phyloP scores from a whole-genome alignment of 2,329 filamentous ascomycete species.

The Stagonosporopsis vannaccii region DNA sequence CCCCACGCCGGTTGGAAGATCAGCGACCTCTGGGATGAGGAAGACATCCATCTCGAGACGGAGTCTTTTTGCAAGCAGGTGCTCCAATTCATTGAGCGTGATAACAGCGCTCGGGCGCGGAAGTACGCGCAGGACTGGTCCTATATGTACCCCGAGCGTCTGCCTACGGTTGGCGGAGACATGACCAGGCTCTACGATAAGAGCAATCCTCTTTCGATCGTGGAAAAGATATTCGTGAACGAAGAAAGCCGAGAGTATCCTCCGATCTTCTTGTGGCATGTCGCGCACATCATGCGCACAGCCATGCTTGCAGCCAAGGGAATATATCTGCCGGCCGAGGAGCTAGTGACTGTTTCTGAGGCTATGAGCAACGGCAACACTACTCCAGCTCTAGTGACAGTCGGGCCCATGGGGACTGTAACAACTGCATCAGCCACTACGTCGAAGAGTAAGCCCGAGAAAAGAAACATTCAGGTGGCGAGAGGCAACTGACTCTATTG shows the following conservation, averaged over 20 bases:
- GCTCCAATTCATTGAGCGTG: slow-evolving; percentile 35
- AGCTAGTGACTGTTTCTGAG: not conserved
- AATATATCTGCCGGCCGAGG: not conserved
- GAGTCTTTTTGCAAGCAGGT: slow-evolving; percentile 37
- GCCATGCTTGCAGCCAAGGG: slow-evolving; percentile 18
- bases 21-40: slow-evolving; percentile 44
- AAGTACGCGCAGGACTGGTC: slow-evolving; percentile 36
- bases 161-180: slow-evolving; percentile 25
- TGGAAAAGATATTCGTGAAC: slow-evolving; percentile 40
- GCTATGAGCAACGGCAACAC: not conserved
- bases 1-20: slow-evolving; percentile 35
- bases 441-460: slow-evolving; percentile 19
- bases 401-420: not conserved
- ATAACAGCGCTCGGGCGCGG: slow-evolving; percentile 31
- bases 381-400: not conserved
- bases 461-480: not conserved
- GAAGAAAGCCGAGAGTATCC: slow-evolving; percentile 34
- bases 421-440: not conserved
- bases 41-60: slow-evolving; percentile 44
- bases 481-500: slow-evolving; percentile 16
- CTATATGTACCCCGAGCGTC: slow-evolving; percentile 26
- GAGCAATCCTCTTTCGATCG: slow-evolving; percentile 27
- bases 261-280: slow-evolving; percentile 41
- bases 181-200: slow-evolving; percentile 27
- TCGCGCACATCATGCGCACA: slow-evolving; percentile 32